Evolutionary conservation across 2,329 filamentous ascomycete species (phyloP), one percentile per base, ranked within the genome.

Genomic region (Zopfia rhizophila): DNA sequence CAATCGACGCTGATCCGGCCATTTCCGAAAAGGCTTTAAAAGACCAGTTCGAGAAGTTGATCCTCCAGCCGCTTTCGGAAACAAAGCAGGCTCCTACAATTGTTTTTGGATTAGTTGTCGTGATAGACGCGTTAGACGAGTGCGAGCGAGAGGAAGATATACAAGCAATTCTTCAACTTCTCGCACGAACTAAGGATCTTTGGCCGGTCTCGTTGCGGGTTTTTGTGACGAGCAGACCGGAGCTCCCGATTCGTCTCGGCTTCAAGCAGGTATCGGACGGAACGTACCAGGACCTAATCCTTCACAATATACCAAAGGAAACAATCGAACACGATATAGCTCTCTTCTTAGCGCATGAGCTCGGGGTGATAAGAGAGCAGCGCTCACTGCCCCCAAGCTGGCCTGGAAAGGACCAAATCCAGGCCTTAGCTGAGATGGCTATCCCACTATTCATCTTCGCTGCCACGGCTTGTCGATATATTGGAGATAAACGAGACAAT

Each of bases 361-460:
- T 43, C n/a, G 29, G 39, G 5, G 21, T 5, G 16, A 43, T 43
- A 43, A 29, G 17, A n/a, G 7, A 43, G 22, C 17, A 10, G 16
- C 39, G 30, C 23, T 7, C 7, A 18, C 39, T 43, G n/a, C 16
- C 28, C 8, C 23, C 7, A 16, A 17, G 18, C 3, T 65, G 58
- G 63, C 59, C 61, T 28, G 43, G 49, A 3, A n/a, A 46, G 7
- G 35, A 57, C 5, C 25, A 13, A 14, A 49, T 63, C 8, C 13
- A 61, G n/a, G 33, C 32, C 14, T 38, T 69, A 7, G 48, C 60
- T 32, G 16, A 52, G 4, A 61, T 55, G 30, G 31, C 64, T 3
- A 36, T 56, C 17, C 60, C 61, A 6, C 46, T 69, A 16, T 69
- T 70, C 37, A 68, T 69, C 25, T 62, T 51, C 23, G 58, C 67